These are phyloP conservation scores for Linnemannia elongata DNA, from an alignment of 192 early-diverging fungal species.

Conservation along the genomic window DNA sequence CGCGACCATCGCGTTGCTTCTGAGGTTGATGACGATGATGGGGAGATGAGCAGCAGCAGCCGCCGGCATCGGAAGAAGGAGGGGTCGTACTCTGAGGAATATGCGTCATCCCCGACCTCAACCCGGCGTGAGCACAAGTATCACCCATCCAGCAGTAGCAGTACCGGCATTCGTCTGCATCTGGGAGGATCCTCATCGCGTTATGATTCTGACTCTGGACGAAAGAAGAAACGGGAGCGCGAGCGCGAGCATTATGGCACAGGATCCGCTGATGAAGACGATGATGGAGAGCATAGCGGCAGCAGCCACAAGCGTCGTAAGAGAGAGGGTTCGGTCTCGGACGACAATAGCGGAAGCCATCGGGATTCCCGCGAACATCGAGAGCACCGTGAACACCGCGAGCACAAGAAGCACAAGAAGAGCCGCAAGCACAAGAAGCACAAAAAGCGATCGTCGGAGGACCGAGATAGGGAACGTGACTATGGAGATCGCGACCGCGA, in stretches of 20 bases:
- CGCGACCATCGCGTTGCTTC: neutral
- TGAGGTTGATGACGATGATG: conserved; percentile 13
- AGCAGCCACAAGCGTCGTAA: conserved; percentile 34
- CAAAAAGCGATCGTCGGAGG: conserved; percentile 54
- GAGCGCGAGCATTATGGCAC: conserved; percentile 4
- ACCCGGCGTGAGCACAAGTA: conserved; percentile 31
- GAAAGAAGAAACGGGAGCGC: conserved; percentile 29
- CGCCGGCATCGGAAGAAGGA: conserved; percentile 29
- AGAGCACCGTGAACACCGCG: conserved; percentile 31
- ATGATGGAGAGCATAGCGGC: conserved; percentile 2
- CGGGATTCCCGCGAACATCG: conserved; percentile 7
- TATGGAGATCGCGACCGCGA: conserved; percentile 17
- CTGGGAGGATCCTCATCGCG: conserved; percentile 5
- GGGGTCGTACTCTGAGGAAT: conserved; percentile 41
- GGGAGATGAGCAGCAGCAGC: conserved; percentile 14
- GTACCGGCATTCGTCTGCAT: neutral
- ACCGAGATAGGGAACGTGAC: conserved; percentile 23
- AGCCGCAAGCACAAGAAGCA: conserved; percentile 55
- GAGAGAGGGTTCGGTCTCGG: conserved; percentile 32
- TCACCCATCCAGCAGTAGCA: conserved; percentile 34
- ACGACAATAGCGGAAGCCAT: conserved; percentile 16
- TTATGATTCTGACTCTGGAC: conserved; percentile 43
- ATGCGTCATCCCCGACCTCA: conserved; percentile 31
- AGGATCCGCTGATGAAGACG: neutral
- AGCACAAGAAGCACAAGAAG: conserved; percentile 57